These are phyloP conservation scores for Leptodontidium sp. DNA, from an alignment of 2,329 filamentous ascomycete species.

Conservation along the genomic window DNA sequence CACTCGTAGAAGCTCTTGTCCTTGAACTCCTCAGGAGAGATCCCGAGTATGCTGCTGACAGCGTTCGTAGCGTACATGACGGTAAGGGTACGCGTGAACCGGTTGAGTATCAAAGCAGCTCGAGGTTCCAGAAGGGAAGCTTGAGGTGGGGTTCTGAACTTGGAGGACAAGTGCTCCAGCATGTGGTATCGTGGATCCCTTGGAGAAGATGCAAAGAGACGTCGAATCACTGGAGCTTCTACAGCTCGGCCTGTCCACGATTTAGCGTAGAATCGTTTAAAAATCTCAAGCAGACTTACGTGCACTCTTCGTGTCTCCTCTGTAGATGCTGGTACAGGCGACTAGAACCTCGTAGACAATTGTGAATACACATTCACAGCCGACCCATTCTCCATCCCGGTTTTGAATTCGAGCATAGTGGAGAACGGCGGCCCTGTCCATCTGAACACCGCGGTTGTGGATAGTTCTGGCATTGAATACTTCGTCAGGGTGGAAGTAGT, in stretches of 20 bases:
- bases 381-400: conserved; percentile 74
- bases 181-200: conserved; percentile 89
- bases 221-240: conserved; percentile 80
- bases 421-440: conserved; percentile 86
- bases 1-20: conserved; percentile 88
- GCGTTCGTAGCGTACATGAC: conserved; percentile 89
- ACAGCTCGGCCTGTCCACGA: conserved; percentile 69
- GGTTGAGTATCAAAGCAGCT: conserved; percentile 84
- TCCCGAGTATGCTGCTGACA: conserved; percentile 76
- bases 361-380: conserved; percentile 89
- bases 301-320: conserved; percentile 71
- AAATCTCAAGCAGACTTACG: conserved; percentile 61
- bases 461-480: conserved; percentile 76
- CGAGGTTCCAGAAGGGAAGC: conserved; percentile 76
- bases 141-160: conserved; percentile 72
- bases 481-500: conserved; percentile 87
- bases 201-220: conserved; percentile 82
- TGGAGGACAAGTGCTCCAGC: conserved; percentile 83
- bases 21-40: conserved; percentile 72
- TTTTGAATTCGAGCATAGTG: conserved; percentile 79
- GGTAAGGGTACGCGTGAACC: conserved; percentile 82
- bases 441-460: conserved; percentile 75
- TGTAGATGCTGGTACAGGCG: conserved; percentile 83
- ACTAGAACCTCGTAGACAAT: conserved; percentile 89
- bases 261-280: conserved; percentile 14